Conservation (phyloP, 23 red algal genomes). For the Gracilaria caudata region DNA sequence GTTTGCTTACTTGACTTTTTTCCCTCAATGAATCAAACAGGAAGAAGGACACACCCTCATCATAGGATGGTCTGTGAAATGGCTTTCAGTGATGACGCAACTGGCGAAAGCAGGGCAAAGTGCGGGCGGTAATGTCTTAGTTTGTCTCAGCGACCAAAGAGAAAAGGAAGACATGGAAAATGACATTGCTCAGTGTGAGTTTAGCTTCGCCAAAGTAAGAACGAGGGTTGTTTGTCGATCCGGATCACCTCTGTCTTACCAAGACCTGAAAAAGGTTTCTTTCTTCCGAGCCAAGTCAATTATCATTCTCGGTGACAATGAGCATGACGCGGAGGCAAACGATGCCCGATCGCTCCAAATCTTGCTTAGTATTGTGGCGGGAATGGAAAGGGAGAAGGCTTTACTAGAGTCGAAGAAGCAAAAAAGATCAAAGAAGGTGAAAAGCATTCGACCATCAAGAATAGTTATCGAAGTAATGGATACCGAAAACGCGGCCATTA, state of each 20-base stretch:
- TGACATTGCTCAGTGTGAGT: conserved; percentile 70
- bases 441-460: conserved; percentile 28
- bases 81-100: conserved; percentile 64
- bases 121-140: conserved; percentile 50
- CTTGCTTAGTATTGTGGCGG: conserved; percentile 59
- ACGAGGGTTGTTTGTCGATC: conserved; percentile 68
- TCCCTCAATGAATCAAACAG: conserved; percentile 28
- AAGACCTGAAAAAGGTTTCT: conserved; percentile 55
- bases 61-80: conserved; percentile 72
- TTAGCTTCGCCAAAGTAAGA: conserved; percentile 57
- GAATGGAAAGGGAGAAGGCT: conserved; percentile 55
- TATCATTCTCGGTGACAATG: conserved; percentile 65
- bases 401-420: conserved; percentile 22
- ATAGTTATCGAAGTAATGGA: conserved; percentile 74
- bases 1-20: conserved; percentile 1
- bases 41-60: conserved; percentile 65
- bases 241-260: conserved; percentile 61
- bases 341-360: conserved; percentile 66
- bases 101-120: conserved; percentile 67
- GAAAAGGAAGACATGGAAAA: conserved; percentile 77
- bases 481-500: conserved; percentile 66
- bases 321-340: conserved; percentile 58
- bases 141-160: conserved; percentile 62
- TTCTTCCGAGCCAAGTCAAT: conserved; percentile 59
- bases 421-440: conserved; percentile 23